Base-by-base conservation (phyloP, 2,329 filamentous ascomycete genomes). In the Cladophialophora psammophila region DNA sequence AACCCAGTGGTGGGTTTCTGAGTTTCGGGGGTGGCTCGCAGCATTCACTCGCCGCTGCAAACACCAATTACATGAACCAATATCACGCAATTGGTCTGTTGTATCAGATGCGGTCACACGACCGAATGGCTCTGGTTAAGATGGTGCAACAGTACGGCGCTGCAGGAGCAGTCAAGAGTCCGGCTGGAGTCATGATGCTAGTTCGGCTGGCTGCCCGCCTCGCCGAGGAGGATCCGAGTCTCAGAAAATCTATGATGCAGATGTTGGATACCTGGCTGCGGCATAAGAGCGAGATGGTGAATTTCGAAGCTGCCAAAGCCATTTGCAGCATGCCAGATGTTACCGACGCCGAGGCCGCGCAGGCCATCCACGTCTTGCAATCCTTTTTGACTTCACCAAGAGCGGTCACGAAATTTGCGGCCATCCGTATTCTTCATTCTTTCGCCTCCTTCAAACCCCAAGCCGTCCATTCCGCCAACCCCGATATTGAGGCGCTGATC, bases 91-190 rank as follows among this genome's bases (percentile, higher is more conserved):
- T 99, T 82, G 95, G 95, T 71, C 87, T 99, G 63, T 82, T 99
- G 53, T 99, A 98, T 80, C 94, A 98, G 82, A 98, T 98, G 93
- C 91, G 95, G 76, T 91, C 91, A 75, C 94, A 97, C 79, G 95
- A 99, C 80, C 89, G 95, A 75, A 99, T 99, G 95, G 94, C 95
- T 26, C 83, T 99, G 74, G 94, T 98, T 68, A 99, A 99, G 87
- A 98, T 99, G 95, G 94, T 99, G n/a, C 95, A 99, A 83, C 95
- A 99, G 80, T 98, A 97, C 78, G 93, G 93, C 60, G 90, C 90
- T 61, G 88, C 93, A 15, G 95, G 95, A 66, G 93, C 93, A 10
- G 90, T 98, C 69, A 98, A 97, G 88, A 97, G 92, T 80, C 93
- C 95, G 20, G 92, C 94, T 67, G 95, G 94, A 38, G 90, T 94